Evolutionary conservation across 164 flowering plant species (phyloP), one percentile per base, ranked within the genome.

Genomic region (Protea cynaroides): DNA sequence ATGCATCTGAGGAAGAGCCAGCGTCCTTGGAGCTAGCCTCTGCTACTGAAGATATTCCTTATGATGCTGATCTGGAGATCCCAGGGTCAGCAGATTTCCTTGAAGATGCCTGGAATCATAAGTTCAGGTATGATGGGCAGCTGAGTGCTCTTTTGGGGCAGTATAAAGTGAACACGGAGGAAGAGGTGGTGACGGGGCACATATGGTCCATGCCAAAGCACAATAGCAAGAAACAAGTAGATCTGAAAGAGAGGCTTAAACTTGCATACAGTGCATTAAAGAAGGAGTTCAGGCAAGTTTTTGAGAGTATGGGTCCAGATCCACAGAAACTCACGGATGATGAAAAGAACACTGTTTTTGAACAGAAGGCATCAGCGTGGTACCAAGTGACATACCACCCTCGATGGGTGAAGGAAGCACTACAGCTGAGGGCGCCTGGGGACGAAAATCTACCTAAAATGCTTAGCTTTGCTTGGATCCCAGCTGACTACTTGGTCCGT

Each of bases 361-460:
- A 95, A 62, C 73, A 70, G 67, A 95, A 90, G 80, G 97, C 99
- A 25, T 92, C 97, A 0, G 94, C 97, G 1, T 95, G 97, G 99
- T 95, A 92, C 74, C 91, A 77, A 69, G 99, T 92, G 4, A 78
- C 92, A 0, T 95, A 95, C 73, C 88, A 90, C 69, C 88, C 93
- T 15, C 25, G 50, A 4, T 91, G 93, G 95, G 80, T 86, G 38
- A 72, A 78, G 65, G 76, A 77, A 64, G 65, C 83, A 3, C 9
- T 69, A 65, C 82, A 80, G 44, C 19, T 83, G 75, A 86, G 60
- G 61, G 78, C 65, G 4, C 71, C 74, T 0, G 90, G 70, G 61
- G 74, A 65, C 29, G 69, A 47, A 7, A 71, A n/a, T 15, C 64
- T 61, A 49, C 54, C 69, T 0, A 73, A 78, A 15, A 72, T 81